Evolutionary conservation across 2,329 filamentous ascomycete genomes (phyloP).

Genomic region (Botrytis sinoallii): DNA sequence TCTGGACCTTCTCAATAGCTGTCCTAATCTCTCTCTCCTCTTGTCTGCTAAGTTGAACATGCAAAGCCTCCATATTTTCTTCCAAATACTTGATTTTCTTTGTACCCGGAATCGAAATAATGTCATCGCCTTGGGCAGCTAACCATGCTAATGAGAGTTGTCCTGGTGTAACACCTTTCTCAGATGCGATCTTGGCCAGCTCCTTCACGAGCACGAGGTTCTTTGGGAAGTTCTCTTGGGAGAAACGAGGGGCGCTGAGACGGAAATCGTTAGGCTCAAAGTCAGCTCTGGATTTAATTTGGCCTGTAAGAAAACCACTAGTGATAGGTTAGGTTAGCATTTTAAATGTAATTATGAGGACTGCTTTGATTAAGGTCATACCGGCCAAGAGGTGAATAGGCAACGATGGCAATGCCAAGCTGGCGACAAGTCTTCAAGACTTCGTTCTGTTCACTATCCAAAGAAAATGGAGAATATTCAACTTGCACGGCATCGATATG

Average conservation of each 20-base stretch:
- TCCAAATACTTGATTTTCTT: conserved; percentile 46
- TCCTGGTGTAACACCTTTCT: conserved; percentile 48
- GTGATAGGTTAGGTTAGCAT: neutral
- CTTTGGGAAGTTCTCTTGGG: conserved; percentile 49
- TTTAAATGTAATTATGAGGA: neutral
- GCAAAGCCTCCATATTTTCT: conserved; percentile 30
- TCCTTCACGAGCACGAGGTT: conserved; percentile 48
- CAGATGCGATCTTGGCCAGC: conserved; percentile 46
- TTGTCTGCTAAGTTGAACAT: conserved; percentile 22
- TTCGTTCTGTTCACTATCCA: conserved; percentile 56
- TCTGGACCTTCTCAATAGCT: conserved; percentile 45
- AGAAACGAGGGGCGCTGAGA: conserved; percentile 44
- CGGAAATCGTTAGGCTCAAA: conserved; percentile 50
- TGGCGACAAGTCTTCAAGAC: conserved; percentile 54
- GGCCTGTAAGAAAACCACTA: conserved; percentile 53
- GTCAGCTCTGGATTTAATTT: conserved; percentile 45
- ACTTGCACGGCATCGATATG: conserved; percentile 52
- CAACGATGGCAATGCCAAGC: conserved; percentile 54
- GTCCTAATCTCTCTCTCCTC: conserved; percentile 29
- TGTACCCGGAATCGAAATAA: conserved; percentile 54
- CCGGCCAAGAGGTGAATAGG: conserved; percentile 55
- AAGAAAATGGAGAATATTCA: conserved; percentile 52
- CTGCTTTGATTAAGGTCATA: conserved; percentile 22
- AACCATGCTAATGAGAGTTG: conserved; percentile 54
- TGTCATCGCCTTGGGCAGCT: conserved; percentile 49